phyloP scores from a whole-genome alignment of 1,139 yeast species.

The Yamadazyma mexicana region DNA sequence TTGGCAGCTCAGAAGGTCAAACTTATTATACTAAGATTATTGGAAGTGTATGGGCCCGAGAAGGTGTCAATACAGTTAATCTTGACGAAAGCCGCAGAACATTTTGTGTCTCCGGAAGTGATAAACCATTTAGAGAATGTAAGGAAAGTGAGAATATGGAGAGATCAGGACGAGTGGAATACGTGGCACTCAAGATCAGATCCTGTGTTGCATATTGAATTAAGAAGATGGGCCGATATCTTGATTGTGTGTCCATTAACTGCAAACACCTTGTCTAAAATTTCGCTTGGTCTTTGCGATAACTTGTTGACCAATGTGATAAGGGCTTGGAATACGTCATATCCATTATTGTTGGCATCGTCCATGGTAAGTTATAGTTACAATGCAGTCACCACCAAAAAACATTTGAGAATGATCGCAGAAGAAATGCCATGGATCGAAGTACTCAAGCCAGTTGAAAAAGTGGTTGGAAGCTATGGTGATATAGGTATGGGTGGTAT shows the following conservation, averaged over 20 bases:
- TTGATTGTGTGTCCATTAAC: conserved; percentile 85
- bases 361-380: conserved; percentile 93
- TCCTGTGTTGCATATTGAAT: conserved; percentile 89
- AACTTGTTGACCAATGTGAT: conserved; percentile 83
- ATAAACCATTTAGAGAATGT: conserved; percentile 33
- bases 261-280: conserved; percentile 88
- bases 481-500: conserved; percentile 95
- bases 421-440: conserved; percentile 95
- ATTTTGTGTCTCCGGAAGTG: conserved; percentile 68
- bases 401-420: conserved; percentile 70
- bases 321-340: conserved; percentile 89
- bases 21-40: conserved; percentile 69
- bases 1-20: conserved; percentile 76
- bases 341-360: conserved; percentile 87
- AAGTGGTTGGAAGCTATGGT: conserved; percentile 89
- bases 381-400: conserved; percentile 81
- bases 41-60: conserved; percentile 75
- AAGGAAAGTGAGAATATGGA: conserved; percentile 69
- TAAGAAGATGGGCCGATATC: conserved; percentile 95
- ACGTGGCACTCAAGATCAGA: conserved; percentile 85
- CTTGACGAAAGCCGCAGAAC: conserved; percentile 79
- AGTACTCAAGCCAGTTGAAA: conserved; percentile 85
- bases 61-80: conserved; percentile 78
- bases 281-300: conserved; percentile 87
- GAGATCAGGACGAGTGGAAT: conserved; percentile 89